Evolutionary conservation across 371 early-diverging fungal species (phyloP).

Genomic region (Amoeboaphelidium protococcarum): DNA sequence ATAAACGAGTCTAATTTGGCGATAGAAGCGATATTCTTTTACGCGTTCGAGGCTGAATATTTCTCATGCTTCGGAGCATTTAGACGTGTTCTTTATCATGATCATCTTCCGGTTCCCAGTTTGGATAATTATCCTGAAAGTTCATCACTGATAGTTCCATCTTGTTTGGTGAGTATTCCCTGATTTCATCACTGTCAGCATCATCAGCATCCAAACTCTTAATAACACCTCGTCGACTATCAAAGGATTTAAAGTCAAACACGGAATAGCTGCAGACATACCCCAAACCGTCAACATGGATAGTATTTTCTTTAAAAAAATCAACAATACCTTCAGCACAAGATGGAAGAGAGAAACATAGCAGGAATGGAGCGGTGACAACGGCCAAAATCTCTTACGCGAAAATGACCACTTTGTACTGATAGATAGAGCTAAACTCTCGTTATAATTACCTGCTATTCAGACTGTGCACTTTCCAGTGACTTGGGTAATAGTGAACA

Average conservation of each 20-base stretch:
- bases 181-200: no score
- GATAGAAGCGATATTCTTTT: no score
- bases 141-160: constrained; percentile 87
- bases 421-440: constrained; percentile 50
- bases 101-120: background rate
- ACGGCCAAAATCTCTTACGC: constrained; percentile 55
- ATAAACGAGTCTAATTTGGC: no score
- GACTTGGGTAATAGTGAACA: constrained; percentile 64
- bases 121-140: constrained; percentile 28
- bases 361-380: constrained; percentile 52
- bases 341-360: constrained; percentile 46
- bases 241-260: constrained; percentile 9
- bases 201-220: constrained; percentile 32
- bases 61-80: no score
- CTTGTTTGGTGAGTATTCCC: no score
- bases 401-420: constrained; percentile 46
- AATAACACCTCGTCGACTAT: constrained; percentile 37
- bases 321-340: constrained; percentile 55
- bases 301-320: constrained; percentile 75
- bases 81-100: no score
- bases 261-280: constrained; percentile 84
- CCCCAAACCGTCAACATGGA: constrained; percentile 64
- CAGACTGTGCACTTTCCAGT: constrained; percentile 37
- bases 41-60: no score
- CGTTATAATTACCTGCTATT: constrained; percentile 7